Conservation (phyloP, 1,284 basidiomycete species). For the Xanthoconium separans region DNA sequence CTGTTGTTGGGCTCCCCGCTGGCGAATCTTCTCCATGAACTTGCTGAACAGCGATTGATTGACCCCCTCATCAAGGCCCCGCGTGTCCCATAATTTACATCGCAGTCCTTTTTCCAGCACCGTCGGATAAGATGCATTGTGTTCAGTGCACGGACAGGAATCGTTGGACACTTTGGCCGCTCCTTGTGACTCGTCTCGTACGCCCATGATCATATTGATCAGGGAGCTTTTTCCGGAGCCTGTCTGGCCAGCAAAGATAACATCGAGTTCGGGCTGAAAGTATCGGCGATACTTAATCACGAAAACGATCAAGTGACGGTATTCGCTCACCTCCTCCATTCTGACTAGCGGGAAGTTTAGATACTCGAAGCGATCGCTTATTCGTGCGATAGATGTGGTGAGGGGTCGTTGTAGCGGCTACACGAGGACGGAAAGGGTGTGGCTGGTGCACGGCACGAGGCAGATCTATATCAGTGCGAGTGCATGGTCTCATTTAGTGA, state of each 20-base stretch:
- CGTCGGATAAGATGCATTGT: slow-evolving; percentile 10
- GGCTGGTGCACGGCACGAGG: slow-evolving; percentile 22
- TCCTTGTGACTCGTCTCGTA: slow-evolving; percentile 1
- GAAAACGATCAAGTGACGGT: background rate
- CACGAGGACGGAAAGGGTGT: background rate
- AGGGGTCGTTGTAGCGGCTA: slow-evolving; percentile 1
- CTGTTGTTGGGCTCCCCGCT: slow-evolving; percentile 12
- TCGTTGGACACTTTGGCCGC: slow-evolving; percentile 22
- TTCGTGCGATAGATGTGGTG: slow-evolving; percentile 4
- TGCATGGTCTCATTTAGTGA: background rate
- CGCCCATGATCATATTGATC: slow-evolving; percentile 25
- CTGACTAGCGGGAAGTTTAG: background rate
- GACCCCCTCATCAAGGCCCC: slow-evolving; percentile 26
- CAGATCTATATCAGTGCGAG: slow-evolving; percentile 23
- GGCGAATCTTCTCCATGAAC: slow-evolving; percentile 14
- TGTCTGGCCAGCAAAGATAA: slow-evolving; percentile 27
- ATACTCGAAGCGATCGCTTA: background rate
- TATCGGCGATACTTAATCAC: slow-evolving; percentile 1
- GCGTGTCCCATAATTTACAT: slow-evolving; percentile 28
- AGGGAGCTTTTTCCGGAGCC: slow-evolving; percentile 28
- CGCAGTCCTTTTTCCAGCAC: slow-evolving; percentile 1
- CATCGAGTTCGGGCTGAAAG: slow-evolving; percentile 17
- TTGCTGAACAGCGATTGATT: slow-evolving; percentile 5
- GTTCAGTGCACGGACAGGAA: slow-evolving; percentile 20
- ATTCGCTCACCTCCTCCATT: slow-evolving; percentile 23